These are phyloP conservation scores for Boletellus sp. DNA, from an alignment of 768 basidiomycete genomes.

Conservation along the genomic window DNA sequence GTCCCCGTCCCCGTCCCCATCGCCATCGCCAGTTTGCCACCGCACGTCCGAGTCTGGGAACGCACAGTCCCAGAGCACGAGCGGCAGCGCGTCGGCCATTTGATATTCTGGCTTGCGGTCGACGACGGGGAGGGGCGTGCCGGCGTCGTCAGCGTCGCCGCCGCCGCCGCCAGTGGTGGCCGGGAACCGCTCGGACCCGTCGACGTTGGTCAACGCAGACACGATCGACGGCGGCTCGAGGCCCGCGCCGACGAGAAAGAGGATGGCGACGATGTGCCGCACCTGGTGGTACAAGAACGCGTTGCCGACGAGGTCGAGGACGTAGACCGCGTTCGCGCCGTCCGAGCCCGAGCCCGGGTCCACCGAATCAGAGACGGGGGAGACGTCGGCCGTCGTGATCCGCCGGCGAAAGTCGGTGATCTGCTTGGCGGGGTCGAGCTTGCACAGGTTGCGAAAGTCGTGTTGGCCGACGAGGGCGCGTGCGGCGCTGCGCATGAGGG, in stretches of 20 bases:
- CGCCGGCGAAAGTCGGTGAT: constrained; percentile 72
- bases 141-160: neutral
- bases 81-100: constrained; percentile 89
- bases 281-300: constrained; percentile 97
- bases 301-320: constrained; percentile 80
- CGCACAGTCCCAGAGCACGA: constrained; percentile 88
- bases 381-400: constrained; percentile 65
- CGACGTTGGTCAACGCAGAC: constrained; percentile 68
- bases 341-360: constrained; percentile 14
- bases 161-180: too few relatives aligned
- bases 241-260: constrained; percentile 83
- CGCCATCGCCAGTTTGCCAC: constrained; percentile 63
- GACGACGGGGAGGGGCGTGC: constrained; percentile 45
- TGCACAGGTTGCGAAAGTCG: constrained; percentile 95
- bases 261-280: constrained; percentile 86
- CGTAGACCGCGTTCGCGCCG: constrained; percentile 44
- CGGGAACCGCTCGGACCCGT: constrained; percentile 23
- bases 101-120: constrained; percentile 82
- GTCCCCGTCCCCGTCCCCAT: constrained; percentile 19
- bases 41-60: constrained; percentile 62
- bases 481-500: constrained; percentile 74
- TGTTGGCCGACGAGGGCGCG: constrained; percentile 75
- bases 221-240: constrained; percentile 74
- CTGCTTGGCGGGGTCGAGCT: constrained; percentile 88
- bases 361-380: constrained; percentile 40